Conservation (phyloP, 1,139 yeast species). For the Geotrichum phurueaensis region DNA sequence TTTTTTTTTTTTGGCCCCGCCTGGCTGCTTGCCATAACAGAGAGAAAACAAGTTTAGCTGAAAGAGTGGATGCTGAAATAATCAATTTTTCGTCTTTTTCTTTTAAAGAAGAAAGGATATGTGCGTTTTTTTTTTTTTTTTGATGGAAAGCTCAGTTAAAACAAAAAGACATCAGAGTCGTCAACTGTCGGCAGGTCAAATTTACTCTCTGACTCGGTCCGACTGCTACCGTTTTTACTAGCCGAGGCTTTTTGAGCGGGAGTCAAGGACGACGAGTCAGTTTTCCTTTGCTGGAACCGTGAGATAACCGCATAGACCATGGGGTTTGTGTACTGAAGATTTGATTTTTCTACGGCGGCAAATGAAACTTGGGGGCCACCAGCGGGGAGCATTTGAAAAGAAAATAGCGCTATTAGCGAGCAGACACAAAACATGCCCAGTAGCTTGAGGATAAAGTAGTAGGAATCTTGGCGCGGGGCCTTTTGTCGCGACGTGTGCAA, state of each 20-base stretch:
- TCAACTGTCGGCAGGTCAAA: not conserved
- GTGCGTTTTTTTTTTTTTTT: not conserved
- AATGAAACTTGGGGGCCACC: not conserved
- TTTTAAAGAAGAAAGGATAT: not conserved
- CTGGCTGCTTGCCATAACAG: not conserved
- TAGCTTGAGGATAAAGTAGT: not conserved
- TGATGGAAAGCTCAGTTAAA: not conserved
- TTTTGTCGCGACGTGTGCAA: not conserved
- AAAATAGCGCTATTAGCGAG: not conserved
- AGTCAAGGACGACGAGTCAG: not conserved
- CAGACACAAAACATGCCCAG: conserved; percentile 7
- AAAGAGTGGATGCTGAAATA: too few species aligned
- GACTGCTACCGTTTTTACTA: not conserved
- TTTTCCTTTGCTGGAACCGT: not conserved
- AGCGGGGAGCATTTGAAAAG: not conserved
- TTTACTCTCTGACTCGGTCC: not conserved
- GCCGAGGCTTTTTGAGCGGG: not conserved
- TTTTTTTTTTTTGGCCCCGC: too few species aligned
- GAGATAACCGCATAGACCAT: not conserved
- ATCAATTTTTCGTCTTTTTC: not conserved
- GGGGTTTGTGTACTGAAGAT: conserved; percentile 5
- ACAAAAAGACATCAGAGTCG: conserved; percentile 1
- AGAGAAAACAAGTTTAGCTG: too few species aligned
- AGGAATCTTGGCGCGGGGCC: not conserved
- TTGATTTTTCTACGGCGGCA: not conserved